These are phyloP conservation scores for Pseudogymnoascus sp. DNA, from an alignment of 2,329 filamentous ascomycete genomes.

Conservation along the genomic window DNA sequence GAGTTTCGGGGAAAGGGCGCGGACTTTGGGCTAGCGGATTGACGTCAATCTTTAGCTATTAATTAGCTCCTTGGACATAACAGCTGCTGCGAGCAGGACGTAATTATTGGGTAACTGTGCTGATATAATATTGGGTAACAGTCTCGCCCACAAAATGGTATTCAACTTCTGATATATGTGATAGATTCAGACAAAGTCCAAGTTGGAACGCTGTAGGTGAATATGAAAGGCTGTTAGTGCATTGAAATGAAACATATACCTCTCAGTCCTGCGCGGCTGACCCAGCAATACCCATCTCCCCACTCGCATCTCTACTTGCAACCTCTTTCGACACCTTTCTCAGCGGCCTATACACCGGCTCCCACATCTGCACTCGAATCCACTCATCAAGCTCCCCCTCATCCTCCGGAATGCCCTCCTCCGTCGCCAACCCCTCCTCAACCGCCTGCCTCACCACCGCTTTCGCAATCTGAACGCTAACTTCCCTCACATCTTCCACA, in stretches of 20 bases:
- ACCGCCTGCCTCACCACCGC: constrained; percentile 68
- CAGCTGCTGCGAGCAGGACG: background rate
- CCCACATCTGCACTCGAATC: constrained; percentile 77
- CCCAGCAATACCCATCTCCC: constrained; percentile 45
- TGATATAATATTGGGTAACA: background rate
- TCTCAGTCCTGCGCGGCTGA: background rate
- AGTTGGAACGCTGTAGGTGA: background rate
- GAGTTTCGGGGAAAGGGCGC: background rate
- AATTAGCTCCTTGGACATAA: background rate
- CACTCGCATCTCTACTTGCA: constrained; percentile 53
- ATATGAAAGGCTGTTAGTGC: no score
- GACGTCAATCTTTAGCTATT: background rate
- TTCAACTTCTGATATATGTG: background rate
- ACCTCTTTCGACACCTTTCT: constrained; percentile 46
- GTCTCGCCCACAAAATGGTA: background rate
- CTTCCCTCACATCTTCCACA: constrained; percentile 64
- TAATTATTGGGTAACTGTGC: background rate
- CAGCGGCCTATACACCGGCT: constrained; percentile 60
- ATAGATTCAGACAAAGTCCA: background rate
- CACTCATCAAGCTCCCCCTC: constrained; percentile 40
- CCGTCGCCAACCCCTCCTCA: constrained; percentile 60
- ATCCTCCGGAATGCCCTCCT: constrained; percentile 55
- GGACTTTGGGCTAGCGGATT: background rate
- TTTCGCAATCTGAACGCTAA: constrained; percentile 71
- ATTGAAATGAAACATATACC: no score